Base-by-base conservation (phyloP, 805 yeast genomes). In the Ogataea parapolymorpha region DNA sequence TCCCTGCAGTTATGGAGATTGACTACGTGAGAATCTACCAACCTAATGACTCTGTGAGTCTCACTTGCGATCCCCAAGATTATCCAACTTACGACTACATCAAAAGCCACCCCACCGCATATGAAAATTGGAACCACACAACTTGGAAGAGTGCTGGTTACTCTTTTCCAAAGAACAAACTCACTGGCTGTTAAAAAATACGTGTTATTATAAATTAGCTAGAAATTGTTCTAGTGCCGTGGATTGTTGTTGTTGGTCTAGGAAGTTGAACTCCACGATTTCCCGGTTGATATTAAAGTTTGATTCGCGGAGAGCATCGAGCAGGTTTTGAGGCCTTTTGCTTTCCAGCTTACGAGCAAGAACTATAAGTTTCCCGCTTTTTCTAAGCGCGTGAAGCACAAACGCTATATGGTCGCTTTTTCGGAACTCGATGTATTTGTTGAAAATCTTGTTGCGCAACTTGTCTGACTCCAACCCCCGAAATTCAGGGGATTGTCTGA, bases 21-120 rank as follows among this genome's bases (percentile, higher is more conserved):
- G 97, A 91, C 62, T 86, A 84, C 55, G 95, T 91, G 25, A 79
- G 99, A 54, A 58, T 91, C n/a, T 91, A 93, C 63, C 99, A 91
- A 67, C 96, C 96, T 2, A 57, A 68, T 26, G 80, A 77, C 52
- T 64, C 71, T 9, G 62, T 71, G 23, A 74, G 77, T 35, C 41
- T 83, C 16, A 82, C 93, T 0, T 91, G 98, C 67, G 97, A 90
- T 58, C 98, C 99, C 0, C 66, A 55, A 0, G 95, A 77, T 57
- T 80, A 72, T 58, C 98, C 98, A 40, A 93, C 98, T 0, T 69
- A 71, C 49, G 89, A 86, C 55, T 91, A 91, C 68, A 91, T 91
- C 53, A 63, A 78, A 36, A 56, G 59, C 22, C 98, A 91, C 62
- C 58, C 67, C 39, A 70, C 70, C 34, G 93, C 93, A 1, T 91